Percentiles rank a stretch among this genome's conserved stretches.
These are phyloP conservation scores for Podospora didyma DNA, from an alignment of 495 filamentous ascomycete genomes.

Conservation along the genomic window DNA sequence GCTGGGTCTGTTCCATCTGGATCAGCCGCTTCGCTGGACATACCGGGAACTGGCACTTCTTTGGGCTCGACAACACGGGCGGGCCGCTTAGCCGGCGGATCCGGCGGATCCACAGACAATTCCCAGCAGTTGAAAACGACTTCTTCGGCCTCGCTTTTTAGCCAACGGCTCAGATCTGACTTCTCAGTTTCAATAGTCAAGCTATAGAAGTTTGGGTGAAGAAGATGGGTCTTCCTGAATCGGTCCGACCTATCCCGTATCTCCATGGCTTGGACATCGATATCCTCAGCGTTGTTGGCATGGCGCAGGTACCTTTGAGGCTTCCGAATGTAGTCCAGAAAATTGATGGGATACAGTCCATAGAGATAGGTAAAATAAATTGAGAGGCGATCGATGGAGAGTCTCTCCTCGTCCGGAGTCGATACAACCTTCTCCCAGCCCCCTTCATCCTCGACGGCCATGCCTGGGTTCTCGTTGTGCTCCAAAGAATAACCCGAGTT, in stretches of 20 bases:
- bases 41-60: too few species aligned
- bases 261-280: slow-evolving; percentile 68
- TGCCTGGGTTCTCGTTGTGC: slow-evolving; percentile 23
- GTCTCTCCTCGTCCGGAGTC: slow-evolving; percentile 52
- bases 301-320: slow-evolving; percentile 66
- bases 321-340: slow-evolving; percentile 72
- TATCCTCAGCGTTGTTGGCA: slow-evolving; percentile 58
- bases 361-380: slow-evolving; percentile 78
- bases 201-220: slow-evolving; percentile 72
- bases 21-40: slow-evolving; percentile 19
- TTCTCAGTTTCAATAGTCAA: slow-evolving; percentile 69
- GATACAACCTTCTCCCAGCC: slow-evolving; percentile 59
- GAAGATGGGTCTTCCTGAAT: slow-evolving; percentile 60
- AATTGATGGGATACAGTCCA: slow-evolving; percentile 75
- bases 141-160: slow-evolving; percentile 67
- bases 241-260: slow-evolving; percentile 64
- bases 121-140: slow-evolving; percentile 67
- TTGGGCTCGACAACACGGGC: too few species aligned
- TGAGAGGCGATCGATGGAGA: slow-evolving; percentile 63
- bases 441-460: slow-evolving; percentile 27
- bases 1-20: slow-evolving; percentile 20
- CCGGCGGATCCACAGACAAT: too few species aligned
- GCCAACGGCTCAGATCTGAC: slow-evolving; percentile 63
- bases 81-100: too few species aligned
- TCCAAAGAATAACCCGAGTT: slow-evolving; percentile 35